phyloP scores from a whole-genome alignment of 768 basidiomycete species.

The Paxillus involutus region DNA sequence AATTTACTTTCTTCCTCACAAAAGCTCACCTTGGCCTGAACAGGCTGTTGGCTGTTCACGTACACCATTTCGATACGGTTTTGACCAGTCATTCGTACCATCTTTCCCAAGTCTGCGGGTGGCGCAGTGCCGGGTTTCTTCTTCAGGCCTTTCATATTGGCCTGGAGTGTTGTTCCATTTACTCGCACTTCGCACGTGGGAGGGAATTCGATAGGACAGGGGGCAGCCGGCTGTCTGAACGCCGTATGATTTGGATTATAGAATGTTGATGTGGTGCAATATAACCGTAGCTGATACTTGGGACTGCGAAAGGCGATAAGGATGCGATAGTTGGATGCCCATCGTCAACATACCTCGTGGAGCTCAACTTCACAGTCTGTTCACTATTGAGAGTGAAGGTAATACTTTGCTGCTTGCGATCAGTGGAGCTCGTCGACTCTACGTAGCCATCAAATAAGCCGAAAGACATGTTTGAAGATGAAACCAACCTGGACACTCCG shows the following conservation, averaged over 20 bases:
- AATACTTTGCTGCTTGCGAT: slow-evolving; percentile 65
- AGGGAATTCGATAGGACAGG: slow-evolving; percentile 88
- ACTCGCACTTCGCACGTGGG: slow-evolving; percentile 89
- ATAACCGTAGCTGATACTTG: slow-evolving; percentile 80
- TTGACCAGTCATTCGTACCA: slow-evolving; percentile 38
- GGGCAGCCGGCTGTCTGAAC: slow-evolving; percentile 51
- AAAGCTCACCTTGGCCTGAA: slow-evolving; percentile 61
- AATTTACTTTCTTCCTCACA: not conserved
- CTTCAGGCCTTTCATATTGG: slow-evolving; percentile 88
- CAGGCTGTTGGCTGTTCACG: slow-evolving; percentile 83
- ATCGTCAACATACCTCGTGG: slow-evolving; percentile 46
- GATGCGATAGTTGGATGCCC: not conserved
- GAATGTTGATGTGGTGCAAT: slow-evolving; percentile 84
- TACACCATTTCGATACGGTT: slow-evolving; percentile 88
- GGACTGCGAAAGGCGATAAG: slow-evolving; percentile 40
- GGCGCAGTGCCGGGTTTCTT: slow-evolving; percentile 94
- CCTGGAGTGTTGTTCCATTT: slow-evolving; percentile 65
- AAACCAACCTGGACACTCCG: slow-evolving; percentile 77
- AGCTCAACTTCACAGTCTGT: slow-evolving; percentile 58
- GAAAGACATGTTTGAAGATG: not conserved
- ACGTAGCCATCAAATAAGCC: slow-evolving; percentile 1
- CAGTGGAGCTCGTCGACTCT: slow-evolving; percentile 80
- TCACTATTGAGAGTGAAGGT: slow-evolving; percentile 67
- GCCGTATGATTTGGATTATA: slow-evolving; percentile 49
- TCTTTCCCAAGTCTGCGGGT: slow-evolving; percentile 67